Evolutionary conservation across 2,329 filamentous ascomycete species (phyloP), one percentile per base, ranked within the genome.

Genomic region (Cytospora piceae): DNA sequence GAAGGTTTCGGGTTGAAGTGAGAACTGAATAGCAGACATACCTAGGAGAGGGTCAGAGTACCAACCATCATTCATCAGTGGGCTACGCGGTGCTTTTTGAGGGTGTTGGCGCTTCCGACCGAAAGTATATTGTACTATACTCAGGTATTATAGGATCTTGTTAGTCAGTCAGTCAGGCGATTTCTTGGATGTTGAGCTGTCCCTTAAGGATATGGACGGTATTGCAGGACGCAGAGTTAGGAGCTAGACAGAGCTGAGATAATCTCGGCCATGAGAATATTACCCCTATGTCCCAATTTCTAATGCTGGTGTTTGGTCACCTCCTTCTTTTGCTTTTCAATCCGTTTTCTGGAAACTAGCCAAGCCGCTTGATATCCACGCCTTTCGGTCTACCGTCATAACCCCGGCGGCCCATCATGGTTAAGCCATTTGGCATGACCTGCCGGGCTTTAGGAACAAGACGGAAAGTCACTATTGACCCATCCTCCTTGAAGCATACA

Each of bases 1-100:
- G 93, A 96, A 76, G 94, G 94, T 3, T 97, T 97, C 83, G 93
- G 93, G 37, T 82, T 97, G 76, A 95, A 94, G 75, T 94, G 74
- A 81, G 37, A 22, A 29, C 14, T 24, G 53, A 37, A 17, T 22
- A 4, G 37, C 32, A 49, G 37, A 22, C 12, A 37, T 29, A 27
- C 32, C 17, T 31, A 64, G 11, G 49, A 15, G 52, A 24, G 46
- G n/a, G n/a, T 9, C n/a, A 49, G 46, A 24, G 22, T 32, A 29
- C 59, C 37, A 9, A 14, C 24, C 37, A 52, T 31, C 15, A 51
- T 17, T 27, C 55, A n/a, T 22, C 11, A 49, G n/a, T 24, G 15
- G 22, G 46, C n/a, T 49, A 14, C 11, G n/a, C n/a, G n/a, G n/a
- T 46, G 39, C 8, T 24, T 22, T 24, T 12, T 24, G 11, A 49